These are phyloP conservation scores for Colletotrichum eleusines DNA, from an alignment of 2,329 filamentous ascomycete species.

Conservation along the genomic window DNA sequence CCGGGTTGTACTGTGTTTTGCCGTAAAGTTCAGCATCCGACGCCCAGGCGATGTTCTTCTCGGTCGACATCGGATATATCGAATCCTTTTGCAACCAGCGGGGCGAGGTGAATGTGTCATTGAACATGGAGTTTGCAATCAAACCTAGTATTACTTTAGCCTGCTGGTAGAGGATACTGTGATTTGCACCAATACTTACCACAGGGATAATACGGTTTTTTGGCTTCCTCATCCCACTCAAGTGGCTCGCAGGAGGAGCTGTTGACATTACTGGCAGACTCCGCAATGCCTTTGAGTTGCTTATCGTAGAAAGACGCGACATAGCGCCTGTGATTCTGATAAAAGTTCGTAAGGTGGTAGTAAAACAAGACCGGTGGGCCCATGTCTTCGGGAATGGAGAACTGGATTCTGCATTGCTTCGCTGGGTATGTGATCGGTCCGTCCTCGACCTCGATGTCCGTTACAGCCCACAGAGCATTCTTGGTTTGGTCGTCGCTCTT, in stretches of 20 bases:
- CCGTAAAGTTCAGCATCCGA: slow-evolving; percentile 87
- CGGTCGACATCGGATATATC: slow-evolving; percentile 81
- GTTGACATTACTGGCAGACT: slow-evolving; percentile 70
- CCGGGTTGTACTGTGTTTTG: slow-evolving; percentile 71
- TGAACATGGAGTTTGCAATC: slow-evolving; percentile 97
- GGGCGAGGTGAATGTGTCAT: slow-evolving; percentile 85
- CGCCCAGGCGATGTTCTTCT: slow-evolving; percentile 83
- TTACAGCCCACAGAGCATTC: slow-evolving; percentile 58
- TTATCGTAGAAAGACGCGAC: slow-evolving; percentile 88
- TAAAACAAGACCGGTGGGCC: slow-evolving; percentile 89
- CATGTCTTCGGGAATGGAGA: slow-evolving; percentile 84
- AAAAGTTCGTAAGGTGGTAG: slow-evolving; percentile 97
- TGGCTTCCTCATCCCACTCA: slow-evolving; percentile 60
- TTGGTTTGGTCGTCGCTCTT: slow-evolving; percentile 62
- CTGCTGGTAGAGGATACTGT: neutral
- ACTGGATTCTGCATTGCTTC: slow-evolving; percentile 78
- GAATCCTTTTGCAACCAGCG: slow-evolving; percentile 60
- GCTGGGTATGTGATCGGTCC: slow-evolving; percentile 52
- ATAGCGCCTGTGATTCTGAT: slow-evolving; percentile 98
- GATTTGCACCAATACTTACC: slow-evolving; percentile 50
- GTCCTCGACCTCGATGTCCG: slow-evolving; percentile 55
- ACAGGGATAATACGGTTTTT: slow-evolving; percentile 89
- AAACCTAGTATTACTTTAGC: slow-evolving; percentile 60
- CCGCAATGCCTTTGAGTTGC: slow-evolving; percentile 80
- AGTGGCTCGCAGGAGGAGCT: slow-evolving; percentile 83